Percentiles rank a stretch among this genome's conserved stretches.
phyloP scores from a whole-genome alignment of 2,329 filamentous ascomycete genomes.

The Acephala macrosclerotiorum region DNA sequence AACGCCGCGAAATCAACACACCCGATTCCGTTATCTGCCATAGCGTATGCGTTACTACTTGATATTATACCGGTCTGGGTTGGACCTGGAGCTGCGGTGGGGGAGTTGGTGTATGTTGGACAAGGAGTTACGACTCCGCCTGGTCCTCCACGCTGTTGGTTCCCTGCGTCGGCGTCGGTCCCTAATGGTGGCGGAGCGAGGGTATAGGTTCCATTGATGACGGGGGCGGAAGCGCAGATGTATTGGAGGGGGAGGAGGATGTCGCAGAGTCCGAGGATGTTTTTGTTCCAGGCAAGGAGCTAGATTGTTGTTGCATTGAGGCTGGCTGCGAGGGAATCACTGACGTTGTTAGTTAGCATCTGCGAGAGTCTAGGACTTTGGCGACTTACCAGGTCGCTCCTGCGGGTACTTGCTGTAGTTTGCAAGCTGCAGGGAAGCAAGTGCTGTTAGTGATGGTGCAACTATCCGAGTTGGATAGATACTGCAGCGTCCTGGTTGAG shows the following conservation, averaged over 20 bases:
- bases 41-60: slow-evolving; percentile 40
- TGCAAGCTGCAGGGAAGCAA: slow-evolving; percentile 15
- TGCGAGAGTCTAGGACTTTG: neutral
- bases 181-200: slow-evolving; percentile 11
- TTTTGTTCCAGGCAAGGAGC: slow-evolving; percentile 13
- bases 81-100: slow-evolving; percentile 32
- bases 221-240: slow-evolving; percentile 11
- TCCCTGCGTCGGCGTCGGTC: slow-evolving; percentile 14
- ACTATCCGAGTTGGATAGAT: neutral
- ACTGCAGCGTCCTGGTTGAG: slow-evolving; percentile 13
- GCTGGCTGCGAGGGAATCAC: slow-evolving; percentile 13
- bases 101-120: slow-evolving; percentile 19
- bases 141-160: slow-evolving; percentile 24
- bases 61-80: slow-evolving; percentile 40
- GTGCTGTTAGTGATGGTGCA: slow-evolving; percentile 5
- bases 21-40: slow-evolving; percentile 35
- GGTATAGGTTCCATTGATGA: slow-evolving; percentile 10
- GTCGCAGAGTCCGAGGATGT: slow-evolving; percentile 15
- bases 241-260: slow-evolving; percentile 5
- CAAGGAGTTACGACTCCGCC: slow-evolving; percentile 12
- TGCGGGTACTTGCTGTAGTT: slow-evolving; percentile 8
- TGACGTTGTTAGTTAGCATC: neutral
- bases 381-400: slow-evolving; percentile 6
- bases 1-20: slow-evolving; percentile 40
- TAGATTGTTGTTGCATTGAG: slow-evolving; percentile 18